Evolutionary conservation across 106 monocot species (phyloP).

Genomic region (Dioscorea alata): DNA sequence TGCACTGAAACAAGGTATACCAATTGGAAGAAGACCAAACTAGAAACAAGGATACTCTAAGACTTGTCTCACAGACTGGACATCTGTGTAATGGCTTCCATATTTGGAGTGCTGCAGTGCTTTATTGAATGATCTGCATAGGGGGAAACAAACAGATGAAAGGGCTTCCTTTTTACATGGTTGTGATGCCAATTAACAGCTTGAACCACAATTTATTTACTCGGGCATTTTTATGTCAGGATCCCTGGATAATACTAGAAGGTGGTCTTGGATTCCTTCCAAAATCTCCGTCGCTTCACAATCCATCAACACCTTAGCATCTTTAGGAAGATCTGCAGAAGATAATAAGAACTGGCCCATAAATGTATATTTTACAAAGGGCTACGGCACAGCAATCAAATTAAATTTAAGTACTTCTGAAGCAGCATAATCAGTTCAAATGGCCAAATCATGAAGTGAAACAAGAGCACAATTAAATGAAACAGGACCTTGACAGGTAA

Average conservation of each 20-base stretch:
- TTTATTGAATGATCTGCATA: slow-evolving; percentile 29
- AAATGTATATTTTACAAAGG: neutral
- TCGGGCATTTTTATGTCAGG: slow-evolving; percentile 37
- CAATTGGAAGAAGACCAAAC: neutral
- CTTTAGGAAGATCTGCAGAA: slow-evolving; percentile 38
- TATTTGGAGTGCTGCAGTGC: slow-evolving; percentile 19
- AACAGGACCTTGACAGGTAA: too few species aligned
- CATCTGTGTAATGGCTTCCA: slow-evolving; percentile 21
- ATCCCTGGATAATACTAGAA: slow-evolving; percentile 28
- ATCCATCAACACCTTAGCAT: slow-evolving; percentile 42
- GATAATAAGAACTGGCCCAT: neutral
- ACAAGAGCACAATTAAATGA: too few species aligned
- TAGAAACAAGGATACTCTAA: slow-evolving; percentile 31
- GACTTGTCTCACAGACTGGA: slow-evolving; percentile 19
- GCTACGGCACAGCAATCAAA: neutral
- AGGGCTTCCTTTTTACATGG: neutral
- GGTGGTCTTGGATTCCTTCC: slow-evolving; percentile 45
- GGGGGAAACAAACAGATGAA: neutral
- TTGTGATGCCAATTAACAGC: neutral
- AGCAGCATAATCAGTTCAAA: too few species aligned
- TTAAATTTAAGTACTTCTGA: too few species aligned
- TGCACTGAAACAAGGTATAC: neutral
- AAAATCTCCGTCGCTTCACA: slow-evolving; percentile 42
- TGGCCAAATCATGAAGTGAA: too few species aligned
- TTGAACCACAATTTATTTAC: slow-evolving; percentile 8